These are phyloP conservation scores for Penicillium parvum DNA, from an alignment of 495 filamentous ascomycete genomes.

Conservation along the genomic window DNA sequence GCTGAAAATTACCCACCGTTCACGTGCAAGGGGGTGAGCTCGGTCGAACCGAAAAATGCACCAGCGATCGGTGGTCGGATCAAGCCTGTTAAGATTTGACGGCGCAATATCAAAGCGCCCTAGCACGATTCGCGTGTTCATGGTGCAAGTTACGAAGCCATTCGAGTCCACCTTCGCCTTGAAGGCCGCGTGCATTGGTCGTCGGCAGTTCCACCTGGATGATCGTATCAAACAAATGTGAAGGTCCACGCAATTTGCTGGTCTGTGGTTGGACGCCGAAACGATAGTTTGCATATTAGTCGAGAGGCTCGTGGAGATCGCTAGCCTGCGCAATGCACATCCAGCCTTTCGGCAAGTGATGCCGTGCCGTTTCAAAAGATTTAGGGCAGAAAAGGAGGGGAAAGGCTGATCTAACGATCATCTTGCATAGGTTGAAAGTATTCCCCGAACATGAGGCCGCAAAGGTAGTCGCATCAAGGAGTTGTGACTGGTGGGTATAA, in stretches of 20 bases:
- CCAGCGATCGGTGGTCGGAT: conserved; percentile 6
- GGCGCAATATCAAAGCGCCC: conserved; percentile 2
- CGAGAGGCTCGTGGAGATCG: not conserved
- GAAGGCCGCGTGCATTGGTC: no score
- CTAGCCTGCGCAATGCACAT: no score
- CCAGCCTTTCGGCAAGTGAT: no score
- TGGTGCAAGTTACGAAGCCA: no score
- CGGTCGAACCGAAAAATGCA: conserved; percentile 6
- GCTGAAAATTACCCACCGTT: conserved; percentile 5
- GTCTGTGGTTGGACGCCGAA: not conserved
- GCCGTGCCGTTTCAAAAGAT: no score
- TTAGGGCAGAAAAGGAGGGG: not conserved
- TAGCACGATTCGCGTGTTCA: no score
- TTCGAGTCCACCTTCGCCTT: no score
- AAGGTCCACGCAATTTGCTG: not conserved
- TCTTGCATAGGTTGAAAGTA: not conserved
- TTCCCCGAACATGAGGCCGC: no score
- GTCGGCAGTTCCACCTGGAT: no score
- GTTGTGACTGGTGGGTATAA: no score
- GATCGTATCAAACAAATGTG: no score
- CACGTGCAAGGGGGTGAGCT: conserved; percentile 1
- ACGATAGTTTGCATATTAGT: not conserved
- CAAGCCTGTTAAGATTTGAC: conserved; percentile 5
- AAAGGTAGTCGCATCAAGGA: no score
- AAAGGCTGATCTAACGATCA: conserved; percentile 1